Percentiles rank a stretch among this genome's conserved stretches.
Evolutionary conservation across 306 rosid species (phyloP).

Genomic region (Vicia sativa): DNA sequence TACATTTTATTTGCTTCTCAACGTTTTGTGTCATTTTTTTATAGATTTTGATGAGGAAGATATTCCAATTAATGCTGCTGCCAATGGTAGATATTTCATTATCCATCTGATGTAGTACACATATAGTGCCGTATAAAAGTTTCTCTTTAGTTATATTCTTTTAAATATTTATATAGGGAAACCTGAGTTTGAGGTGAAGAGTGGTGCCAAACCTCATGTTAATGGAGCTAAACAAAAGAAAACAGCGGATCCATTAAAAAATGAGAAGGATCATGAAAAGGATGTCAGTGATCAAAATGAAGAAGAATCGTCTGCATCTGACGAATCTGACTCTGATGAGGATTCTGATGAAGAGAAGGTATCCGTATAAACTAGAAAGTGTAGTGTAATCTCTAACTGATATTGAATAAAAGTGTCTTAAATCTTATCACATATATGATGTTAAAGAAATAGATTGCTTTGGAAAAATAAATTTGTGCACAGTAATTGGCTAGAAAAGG

Average conservation of each 20-base stretch:
- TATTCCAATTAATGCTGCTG: slow-evolving; percentile 26
- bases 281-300: slow-evolving; percentile 34
- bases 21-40: slow-evolving; percentile 19
- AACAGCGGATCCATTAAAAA: slow-evolving; percentile 42
- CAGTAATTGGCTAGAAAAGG: slow-evolving; percentile 9
- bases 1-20: slow-evolving; percentile 6
- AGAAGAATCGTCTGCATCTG: slow-evolving; percentile 40
- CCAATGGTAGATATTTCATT: slow-evolving; percentile 43
- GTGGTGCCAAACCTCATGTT: slow-evolving; percentile 32
- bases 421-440: neutral
- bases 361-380: slow-evolving; percentile 21
- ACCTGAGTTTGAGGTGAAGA: slow-evolving; percentile 33
- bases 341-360: slow-evolving; percentile 49
- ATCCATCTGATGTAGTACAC: neutral
- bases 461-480: slow-evolving; percentile 16
- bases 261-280: slow-evolving; percentile 34
- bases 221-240: slow-evolving; percentile 40
- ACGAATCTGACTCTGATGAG: slow-evolving; percentile 45
- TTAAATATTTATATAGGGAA: slow-evolving; percentile 35
- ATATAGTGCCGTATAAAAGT: slow-evolving; percentile 1
- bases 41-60: slow-evolving; percentile 45
- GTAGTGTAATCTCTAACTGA: slow-evolving; percentile 17
- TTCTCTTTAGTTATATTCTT: neutral
- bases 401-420: neutral
- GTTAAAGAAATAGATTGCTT: slow-evolving; percentile 10